phyloP scores from a whole-genome alignment of 2,329 filamentous ascomycete species.

The Trichoderma koningii region DNA sequence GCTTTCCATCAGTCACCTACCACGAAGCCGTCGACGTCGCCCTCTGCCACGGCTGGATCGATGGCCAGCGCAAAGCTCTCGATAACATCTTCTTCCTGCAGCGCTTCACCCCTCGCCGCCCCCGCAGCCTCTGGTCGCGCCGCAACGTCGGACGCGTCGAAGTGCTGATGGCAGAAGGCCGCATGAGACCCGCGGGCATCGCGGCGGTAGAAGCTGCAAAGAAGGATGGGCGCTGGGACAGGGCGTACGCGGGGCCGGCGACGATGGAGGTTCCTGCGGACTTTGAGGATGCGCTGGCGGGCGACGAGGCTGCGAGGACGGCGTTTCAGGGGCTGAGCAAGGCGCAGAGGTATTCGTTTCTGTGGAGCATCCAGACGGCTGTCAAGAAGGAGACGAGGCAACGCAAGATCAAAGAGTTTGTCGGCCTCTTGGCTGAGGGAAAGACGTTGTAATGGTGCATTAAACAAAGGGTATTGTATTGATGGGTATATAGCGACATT shows the following conservation, averaged over 20 bases:
- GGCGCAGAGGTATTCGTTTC: slow-evolving; percentile 49
- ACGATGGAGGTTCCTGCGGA: slow-evolving; percentile 52
- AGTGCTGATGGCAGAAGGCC: slow-evolving; percentile 46
- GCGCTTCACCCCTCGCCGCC: slow-evolving; percentile 59
- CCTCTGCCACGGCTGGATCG: slow-evolving; percentile 65
- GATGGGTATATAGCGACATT: no score
- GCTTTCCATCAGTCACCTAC: slow-evolving; percentile 49
- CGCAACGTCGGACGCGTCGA: slow-evolving; percentile 59
- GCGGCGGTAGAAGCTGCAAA: slow-evolving; percentile 57
- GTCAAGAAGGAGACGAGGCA: slow-evolving; percentile 38
- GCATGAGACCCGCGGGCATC: slow-evolving; percentile 52
- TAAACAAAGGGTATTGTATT: no score
- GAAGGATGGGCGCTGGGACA: slow-evolving; percentile 59
- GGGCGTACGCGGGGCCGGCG: slow-evolving; percentile 56
- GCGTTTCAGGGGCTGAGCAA: slow-evolving; percentile 50
- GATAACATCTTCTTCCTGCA: slow-evolving; percentile 54
- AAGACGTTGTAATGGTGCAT: slow-evolving; percentile 34
- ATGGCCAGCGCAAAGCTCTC: slow-evolving; percentile 52
- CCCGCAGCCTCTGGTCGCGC: slow-evolving; percentile 59
- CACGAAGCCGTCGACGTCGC: slow-evolving; percentile 57
- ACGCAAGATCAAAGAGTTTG: slow-evolving; percentile 45
- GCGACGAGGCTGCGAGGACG: slow-evolving; percentile 38
- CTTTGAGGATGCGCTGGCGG: slow-evolving; percentile 48
- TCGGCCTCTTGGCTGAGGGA: slow-evolving; percentile 43
- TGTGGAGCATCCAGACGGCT: slow-evolving; percentile 49